These are phyloP conservation scores for Tetrapisispora nanseiensis DNA, from an alignment of 805 yeast species.

Conservation along the genomic window DNA sequence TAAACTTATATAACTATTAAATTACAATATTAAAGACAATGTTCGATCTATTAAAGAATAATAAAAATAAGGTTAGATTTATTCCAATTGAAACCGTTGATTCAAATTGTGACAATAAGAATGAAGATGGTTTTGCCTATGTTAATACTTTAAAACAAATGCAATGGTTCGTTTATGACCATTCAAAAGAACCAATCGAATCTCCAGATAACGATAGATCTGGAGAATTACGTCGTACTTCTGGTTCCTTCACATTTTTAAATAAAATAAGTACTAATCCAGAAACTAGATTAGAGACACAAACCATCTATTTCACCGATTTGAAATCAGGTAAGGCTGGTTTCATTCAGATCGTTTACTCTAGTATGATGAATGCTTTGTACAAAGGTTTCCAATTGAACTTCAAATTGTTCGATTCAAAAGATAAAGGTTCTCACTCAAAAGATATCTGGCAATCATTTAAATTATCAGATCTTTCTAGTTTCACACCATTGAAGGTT, in stretches of 20 bases:
- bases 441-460: conserved; percentile 40
- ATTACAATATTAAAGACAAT: too few species aligned
- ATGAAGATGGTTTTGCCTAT: not conserved
- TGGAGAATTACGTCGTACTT: conserved; percentile 1
- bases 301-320: conserved; percentile 45
- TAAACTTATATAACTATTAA: too few species aligned
- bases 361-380: conserved; percentile 40
- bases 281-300: conserved; percentile 41
- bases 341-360: conserved; percentile 44
- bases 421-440: conserved; percentile 17
- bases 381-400: conserved; percentile 47
- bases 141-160: conserved; percentile 1
- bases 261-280: conserved; percentile 2
- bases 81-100: conserved; percentile 3
- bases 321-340: conserved; percentile 35
- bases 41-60: conserved; percentile 1
- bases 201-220: not conserved
- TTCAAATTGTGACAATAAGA: not conserved
- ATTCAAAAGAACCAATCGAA: conserved; percentile 2
- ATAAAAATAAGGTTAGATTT: conserved; percentile 6
- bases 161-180: conserved; percentile 5
- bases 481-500: conserved; percentile 14
- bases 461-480: conserved; percentile 26
- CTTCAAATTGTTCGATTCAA: conserved; percentile 32
- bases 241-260: conserved; percentile 1